Evolutionary conservation across 176 grass and related monocot species (phyloP).

Genomic region (Areca catechu): DNA sequence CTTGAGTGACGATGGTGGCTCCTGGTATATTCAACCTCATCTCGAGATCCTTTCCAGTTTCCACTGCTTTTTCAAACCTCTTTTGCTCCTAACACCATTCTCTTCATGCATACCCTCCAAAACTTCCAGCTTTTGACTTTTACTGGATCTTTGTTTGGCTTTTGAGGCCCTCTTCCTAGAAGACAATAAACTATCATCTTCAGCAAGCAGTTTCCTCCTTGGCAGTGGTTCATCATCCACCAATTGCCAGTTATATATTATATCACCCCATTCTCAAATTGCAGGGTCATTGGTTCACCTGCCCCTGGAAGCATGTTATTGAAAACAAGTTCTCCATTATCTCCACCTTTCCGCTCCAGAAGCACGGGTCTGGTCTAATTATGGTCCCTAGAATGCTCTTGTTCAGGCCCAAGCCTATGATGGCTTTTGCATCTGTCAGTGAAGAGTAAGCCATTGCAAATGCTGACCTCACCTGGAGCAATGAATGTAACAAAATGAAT

Average conservation of each 20-base stretch:
- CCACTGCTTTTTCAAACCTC: slow-evolving; percentile 8
- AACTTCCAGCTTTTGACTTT: slow-evolving; percentile 27
- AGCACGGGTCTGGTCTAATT: slow-evolving; percentile 76
- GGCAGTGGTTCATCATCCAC: slow-evolving; percentile 90
- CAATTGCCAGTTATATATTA: slow-evolving; percentile 73
- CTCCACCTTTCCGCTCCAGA: slow-evolving; percentile 74
- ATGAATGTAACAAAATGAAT: no score
- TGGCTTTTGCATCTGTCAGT: slow-evolving; percentile 64
- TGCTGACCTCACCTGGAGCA: slow-evolving; percentile 82
- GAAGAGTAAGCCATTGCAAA: slow-evolving; percentile 74
- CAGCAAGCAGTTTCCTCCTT: slow-evolving; percentile 35
- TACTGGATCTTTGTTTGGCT: slow-evolving; percentile 36
- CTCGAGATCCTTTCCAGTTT: slow-evolving; percentile 26
- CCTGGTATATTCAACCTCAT: no score
- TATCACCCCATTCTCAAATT: slow-evolving; percentile 44
- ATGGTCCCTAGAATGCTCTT: slow-evolving; percentile 80
- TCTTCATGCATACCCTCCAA: slow-evolving; percentile 20
- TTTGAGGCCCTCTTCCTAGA: slow-evolving; percentile 45
- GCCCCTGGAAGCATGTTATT: slow-evolving; percentile 42
- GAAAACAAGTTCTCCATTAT: slow-evolving; percentile 19
- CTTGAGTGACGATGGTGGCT: no score
- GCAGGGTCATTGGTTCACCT: slow-evolving; percentile 39
- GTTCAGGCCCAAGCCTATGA: slow-evolving; percentile 51
- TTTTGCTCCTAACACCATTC: slow-evolving; percentile 19
- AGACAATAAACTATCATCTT: slow-evolving; percentile 31